Evolutionary conservation across 176 grass and related monocot genomes (phyloP).

Genomic region (Secale cereale): DNA sequence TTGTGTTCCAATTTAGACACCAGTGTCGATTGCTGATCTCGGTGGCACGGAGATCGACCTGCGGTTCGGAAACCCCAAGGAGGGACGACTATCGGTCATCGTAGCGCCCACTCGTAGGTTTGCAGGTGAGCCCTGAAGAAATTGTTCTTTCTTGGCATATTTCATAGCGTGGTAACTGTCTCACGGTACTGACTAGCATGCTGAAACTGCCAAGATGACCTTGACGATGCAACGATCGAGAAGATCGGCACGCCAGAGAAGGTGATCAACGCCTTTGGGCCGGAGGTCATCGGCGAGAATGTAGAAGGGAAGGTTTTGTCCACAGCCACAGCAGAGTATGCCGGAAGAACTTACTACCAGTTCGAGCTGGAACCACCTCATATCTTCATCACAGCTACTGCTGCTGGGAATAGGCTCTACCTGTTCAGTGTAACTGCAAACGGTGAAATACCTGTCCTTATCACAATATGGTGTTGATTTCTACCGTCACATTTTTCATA

Average conservation of each 20-base stretch:
- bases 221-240: slow-evolving; percentile 63
- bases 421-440: slow-evolving; percentile 87
- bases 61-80: slow-evolving; percentile 65
- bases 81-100: slow-evolving; percentile 74
- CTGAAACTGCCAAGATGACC: background rate
- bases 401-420: slow-evolving; percentile 91
- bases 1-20: slow-evolving; percentile 39
- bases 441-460: slow-evolving; percentile 35
- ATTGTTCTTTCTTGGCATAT: background rate
- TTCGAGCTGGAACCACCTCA: slow-evolving; percentile 89
- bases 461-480: background rate
- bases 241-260: slow-evolving; percentile 67
- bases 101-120: slow-evolving; percentile 85
- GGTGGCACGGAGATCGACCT: slow-evolving; percentile 97
- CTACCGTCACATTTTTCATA: background rate
- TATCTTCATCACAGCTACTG: slow-evolving; percentile 86
- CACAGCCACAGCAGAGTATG: slow-evolving; percentile 50
- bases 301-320: slow-evolving; percentile 86
- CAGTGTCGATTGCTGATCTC: slow-evolving; percentile 96
- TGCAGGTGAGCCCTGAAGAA: slow-evolving; percentile 50
- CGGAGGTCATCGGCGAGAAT: slow-evolving; percentile 87
- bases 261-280: slow-evolving; percentile 82
- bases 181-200: background rate
- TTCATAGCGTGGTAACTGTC: background rate
- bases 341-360: slow-evolving; percentile 86